Conservation (phyloP, 2,329 filamentous ascomycete genomes). For the Trichoderma sp. region DNA sequence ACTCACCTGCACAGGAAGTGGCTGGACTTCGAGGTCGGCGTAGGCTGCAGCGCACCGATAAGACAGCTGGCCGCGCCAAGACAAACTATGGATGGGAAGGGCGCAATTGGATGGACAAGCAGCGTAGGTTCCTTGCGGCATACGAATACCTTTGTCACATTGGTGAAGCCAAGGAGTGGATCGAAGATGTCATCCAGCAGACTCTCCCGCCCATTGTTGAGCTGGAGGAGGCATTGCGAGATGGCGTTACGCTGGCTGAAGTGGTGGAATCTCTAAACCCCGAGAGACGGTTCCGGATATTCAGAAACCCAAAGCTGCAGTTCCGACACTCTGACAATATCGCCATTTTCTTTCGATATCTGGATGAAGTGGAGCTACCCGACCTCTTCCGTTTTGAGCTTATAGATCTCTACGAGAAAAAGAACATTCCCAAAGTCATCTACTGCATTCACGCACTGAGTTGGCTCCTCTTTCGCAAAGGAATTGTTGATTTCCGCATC, state of each 20-base stretch:
- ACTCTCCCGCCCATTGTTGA: constrained; percentile 90
- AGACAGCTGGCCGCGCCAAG: constrained; percentile 50
- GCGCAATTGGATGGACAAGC: constrained; percentile 98
- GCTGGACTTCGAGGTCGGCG: constrained; percentile 82
- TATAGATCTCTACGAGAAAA: constrained; percentile 98
- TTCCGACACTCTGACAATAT: constrained; percentile 98
- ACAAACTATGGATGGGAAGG: constrained; percentile 71
- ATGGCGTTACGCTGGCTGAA: constrained; percentile 93
- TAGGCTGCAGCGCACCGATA: constrained; percentile 72
- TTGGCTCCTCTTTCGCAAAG: constrained; percentile 95
- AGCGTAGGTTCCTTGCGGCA: constrained; percentile 91
- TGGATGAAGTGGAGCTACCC: constrained; percentile 87
- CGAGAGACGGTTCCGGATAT: constrained; percentile 75
- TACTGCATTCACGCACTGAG: constrained; percentile 97
- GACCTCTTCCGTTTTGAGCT: constrained; percentile 97
- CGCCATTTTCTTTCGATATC: constrained; percentile 89
- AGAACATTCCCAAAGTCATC: constrained; percentile 98
- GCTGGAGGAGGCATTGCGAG: constrained; percentile 85
- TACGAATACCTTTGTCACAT: constrained; percentile 99
- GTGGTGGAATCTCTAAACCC: constrained; percentile 88
- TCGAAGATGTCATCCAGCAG: constrained; percentile 84
- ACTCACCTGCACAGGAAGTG: constrained; percentile 78
- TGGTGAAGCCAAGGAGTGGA: constrained; percentile 98
- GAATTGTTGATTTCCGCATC: constrained; percentile 92
- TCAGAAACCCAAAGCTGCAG: constrained; percentile 80